Conservation (phyloP, 2,329 filamentous ascomycete genomes). For the Aspergillus brunneoviolaceus region DNA sequence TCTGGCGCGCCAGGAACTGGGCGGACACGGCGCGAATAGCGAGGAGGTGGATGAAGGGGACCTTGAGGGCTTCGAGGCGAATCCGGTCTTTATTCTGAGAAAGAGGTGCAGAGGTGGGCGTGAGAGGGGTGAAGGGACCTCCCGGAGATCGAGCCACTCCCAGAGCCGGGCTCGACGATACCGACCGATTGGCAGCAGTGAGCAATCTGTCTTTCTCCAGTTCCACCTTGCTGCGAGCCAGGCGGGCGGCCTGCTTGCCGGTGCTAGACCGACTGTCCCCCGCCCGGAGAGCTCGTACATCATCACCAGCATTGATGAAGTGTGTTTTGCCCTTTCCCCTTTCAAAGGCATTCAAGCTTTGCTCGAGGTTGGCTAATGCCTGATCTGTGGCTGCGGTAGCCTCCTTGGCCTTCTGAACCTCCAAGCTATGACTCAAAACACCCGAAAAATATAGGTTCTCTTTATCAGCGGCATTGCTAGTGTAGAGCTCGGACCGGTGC, state of each 20-base stretch:
- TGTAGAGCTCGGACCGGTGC: constrained; percentile 60
- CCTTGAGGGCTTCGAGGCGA: constrained; percentile 46
- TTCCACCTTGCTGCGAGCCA: constrained; percentile 39
- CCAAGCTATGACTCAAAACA: constrained; percentile 57
- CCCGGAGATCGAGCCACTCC: constrained; percentile 38
- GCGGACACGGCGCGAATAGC: constrained; percentile 52
- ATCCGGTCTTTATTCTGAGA: constrained; percentile 38
- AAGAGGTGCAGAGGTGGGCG: constrained; percentile 46
- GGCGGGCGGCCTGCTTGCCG: constrained; percentile 28
- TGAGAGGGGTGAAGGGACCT: constrained; percentile 32
- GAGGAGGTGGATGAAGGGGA: constrained; percentile 53
- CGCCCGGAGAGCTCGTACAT: constrained; percentile 38
- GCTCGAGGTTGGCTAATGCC: constrained; percentile 59
- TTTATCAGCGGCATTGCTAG: constrained; percentile 41
- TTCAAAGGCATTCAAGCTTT: constrained; percentile 58
- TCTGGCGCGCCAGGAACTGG: constrained; percentile 49
- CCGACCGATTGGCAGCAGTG: constrained; percentile 38
- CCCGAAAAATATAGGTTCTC: constrained; percentile 56
- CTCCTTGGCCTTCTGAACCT: constrained; percentile 55
- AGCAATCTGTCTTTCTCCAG: constrained; percentile 45
- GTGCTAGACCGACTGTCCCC: constrained; percentile 34
- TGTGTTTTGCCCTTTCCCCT: constrained; percentile 58
- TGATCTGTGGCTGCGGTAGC: constrained; percentile 58
- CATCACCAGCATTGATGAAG: constrained; percentile 38
- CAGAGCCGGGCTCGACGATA: constrained; percentile 44